A percentile compares a stretch with the other conserved stretches of the same genome.
Evolutionary conservation across 768 basidiomycete species (phyloP).

Genomic region (Xanthoconium stramineum): DNA sequence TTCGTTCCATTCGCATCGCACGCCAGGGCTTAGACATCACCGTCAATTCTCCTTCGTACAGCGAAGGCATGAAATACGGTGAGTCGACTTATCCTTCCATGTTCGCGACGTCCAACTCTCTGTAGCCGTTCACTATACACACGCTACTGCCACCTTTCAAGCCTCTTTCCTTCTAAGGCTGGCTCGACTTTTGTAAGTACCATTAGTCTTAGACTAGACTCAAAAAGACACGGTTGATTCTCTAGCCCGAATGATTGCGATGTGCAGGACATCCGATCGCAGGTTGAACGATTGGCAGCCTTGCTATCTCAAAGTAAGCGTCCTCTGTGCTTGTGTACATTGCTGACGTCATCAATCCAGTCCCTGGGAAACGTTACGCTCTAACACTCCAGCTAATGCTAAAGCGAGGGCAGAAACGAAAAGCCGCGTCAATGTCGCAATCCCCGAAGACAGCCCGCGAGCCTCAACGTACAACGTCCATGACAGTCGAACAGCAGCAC

Average conservation of each 20-base stretch:
- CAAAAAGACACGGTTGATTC: neutral
- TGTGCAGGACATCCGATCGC: conserved; percentile 63
- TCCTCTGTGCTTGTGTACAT: neutral
- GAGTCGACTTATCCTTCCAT: conserved; percentile 19
- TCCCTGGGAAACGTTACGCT: conserved; percentile 92
- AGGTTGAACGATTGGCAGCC: conserved; percentile 74
- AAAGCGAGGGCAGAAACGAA: conserved; percentile 68
- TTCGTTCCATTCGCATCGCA: conserved; percentile 82
- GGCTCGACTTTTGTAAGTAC: conserved; percentile 77
- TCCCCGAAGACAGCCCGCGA: conserved; percentile 63
- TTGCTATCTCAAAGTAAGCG: conserved; percentile 75
- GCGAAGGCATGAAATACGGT: conserved; percentile 93
- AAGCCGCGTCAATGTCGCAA: conserved; percentile 48
- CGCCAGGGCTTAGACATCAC: conserved; percentile 81
- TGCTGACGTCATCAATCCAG: conserved; percentile 38
- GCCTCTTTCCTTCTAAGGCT: conserved; percentile 88
- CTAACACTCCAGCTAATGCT: conserved; percentile 87
- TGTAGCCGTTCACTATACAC: conserved; percentile 83
- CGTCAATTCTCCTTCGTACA: conserved; percentile 76
- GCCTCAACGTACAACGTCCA: conserved; percentile 44
- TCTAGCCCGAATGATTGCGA: conserved; percentile 83
- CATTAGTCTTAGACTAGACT: neutral
- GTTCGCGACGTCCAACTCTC: conserved; percentile 3
- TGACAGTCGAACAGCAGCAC: conserved; percentile 45
- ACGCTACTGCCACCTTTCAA: conserved; percentile 91